Percentiles rank a stretch among this genome's conserved stretches.
Conservation (phyloP, 176 grass and related monocot species). For the Puya raimondii region DNA sequence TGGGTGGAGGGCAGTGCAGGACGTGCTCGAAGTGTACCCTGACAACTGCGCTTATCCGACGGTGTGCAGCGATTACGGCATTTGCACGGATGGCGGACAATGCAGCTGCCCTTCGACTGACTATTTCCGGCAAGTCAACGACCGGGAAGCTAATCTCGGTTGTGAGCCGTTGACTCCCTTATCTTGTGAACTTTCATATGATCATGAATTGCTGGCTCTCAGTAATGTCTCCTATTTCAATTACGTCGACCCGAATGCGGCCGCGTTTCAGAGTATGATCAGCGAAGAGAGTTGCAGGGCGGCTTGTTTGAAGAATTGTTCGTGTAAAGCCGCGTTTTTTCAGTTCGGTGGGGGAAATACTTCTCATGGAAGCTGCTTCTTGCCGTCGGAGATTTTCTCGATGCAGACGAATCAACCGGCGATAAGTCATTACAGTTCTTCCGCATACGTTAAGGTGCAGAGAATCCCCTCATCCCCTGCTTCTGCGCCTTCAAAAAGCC, state of each 20-base stretch:
- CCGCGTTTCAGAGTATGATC: neutral
- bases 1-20: constrained; percentile 15
- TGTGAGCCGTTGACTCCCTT: constrained; percentile 9
- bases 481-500: neutral
- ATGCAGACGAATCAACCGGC: neutral
- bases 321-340: constrained; percentile 39
- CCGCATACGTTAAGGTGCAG: constrained; percentile 37
- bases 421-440: constrained; percentile 14
- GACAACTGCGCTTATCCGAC: constrained; percentile 35
- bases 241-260: neutral
- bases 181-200: constrained; percentile 14
- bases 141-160: constrained; percentile 13
- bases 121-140: constrained; percentile 19
- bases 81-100: constrained; percentile 25
- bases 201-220: constrained; percentile 10
- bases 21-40: constrained; percentile 5
- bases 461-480: neutral
- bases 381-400: constrained; percentile 26
- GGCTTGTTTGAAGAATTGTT: constrained; percentile 40
- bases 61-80: constrained; percentile 40
- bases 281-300: constrained; percentile 31
- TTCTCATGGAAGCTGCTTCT: constrained; percentile 26
- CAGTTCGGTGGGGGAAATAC: neutral
- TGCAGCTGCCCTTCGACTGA: constrained; percentile 27
- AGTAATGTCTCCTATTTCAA: constrained; percentile 26